phyloP scores from a whole-genome alignment of 2,329 filamentous ascomycete genomes.

The Nemania diffusa region DNA sequence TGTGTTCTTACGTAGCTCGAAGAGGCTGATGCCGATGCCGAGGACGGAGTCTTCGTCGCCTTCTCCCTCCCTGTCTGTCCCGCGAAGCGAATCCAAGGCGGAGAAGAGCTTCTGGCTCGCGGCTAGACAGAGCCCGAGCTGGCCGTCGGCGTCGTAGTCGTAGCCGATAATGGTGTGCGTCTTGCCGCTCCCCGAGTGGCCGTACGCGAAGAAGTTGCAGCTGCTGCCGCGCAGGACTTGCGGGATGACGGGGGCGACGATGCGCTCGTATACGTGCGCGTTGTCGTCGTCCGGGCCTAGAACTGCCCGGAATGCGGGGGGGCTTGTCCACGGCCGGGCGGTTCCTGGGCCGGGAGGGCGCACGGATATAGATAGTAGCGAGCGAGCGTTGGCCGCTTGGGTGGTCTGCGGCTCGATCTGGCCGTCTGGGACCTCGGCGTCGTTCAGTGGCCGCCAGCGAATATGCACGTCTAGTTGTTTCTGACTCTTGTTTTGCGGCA shows the following conservation, averaged over 20 bases:
- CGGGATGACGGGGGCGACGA: not conserved
- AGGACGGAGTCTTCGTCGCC: not conserved
- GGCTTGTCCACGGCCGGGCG: slow-evolving; percentile 1
- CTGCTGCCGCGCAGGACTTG: not conserved
- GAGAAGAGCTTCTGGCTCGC: not conserved
- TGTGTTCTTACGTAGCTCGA: slow-evolving; percentile 2
- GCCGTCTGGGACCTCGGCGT: not conserved
- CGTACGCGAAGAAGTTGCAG: slow-evolving; percentile 8
- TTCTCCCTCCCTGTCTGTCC: not conserved
- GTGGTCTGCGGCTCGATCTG: slow-evolving; percentile 1
- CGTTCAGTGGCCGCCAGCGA: not conserved
- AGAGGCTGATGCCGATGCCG: slow-evolving; percentile 1
- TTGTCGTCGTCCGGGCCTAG: not conserved
- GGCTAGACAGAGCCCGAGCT: slow-evolving; percentile 1
- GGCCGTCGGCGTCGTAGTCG: not conserved
- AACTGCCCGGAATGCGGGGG: not conserved
- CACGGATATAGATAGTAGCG: not conserved
- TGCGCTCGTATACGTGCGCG: not conserved
- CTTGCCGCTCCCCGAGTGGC: slow-evolving; percentile 6
- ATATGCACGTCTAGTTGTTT: not conserved
- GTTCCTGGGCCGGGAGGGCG: not conserved
- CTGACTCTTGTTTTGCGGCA: not conserved
- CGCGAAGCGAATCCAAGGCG: not conserved
- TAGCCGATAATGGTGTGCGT: slow-evolving; percentile 8
- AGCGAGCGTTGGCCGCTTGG: not conserved